These are phyloP conservation scores for Nepenthes gracilis DNA, from an alignment of 148 eudicot genomes.

Conservation along the genomic window DNA sequence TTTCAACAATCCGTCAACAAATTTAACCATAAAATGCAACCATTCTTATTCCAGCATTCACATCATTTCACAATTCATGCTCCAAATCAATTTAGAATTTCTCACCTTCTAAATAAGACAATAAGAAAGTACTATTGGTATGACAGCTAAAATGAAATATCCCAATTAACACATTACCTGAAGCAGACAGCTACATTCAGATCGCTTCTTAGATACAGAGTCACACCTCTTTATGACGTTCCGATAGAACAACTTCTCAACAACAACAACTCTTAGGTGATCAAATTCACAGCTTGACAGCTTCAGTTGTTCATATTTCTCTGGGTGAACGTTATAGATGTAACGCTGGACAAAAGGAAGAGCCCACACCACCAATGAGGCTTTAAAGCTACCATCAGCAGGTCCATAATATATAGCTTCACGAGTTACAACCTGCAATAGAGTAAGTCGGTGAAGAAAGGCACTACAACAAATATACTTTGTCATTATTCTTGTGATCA, in stretches of 20 bases:
- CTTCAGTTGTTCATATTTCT: conserved; percentile 55
- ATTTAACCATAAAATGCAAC: not conserved
- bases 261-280: conserved; percentile 44
- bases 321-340: conserved; percentile 45
- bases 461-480: not conserved
- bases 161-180: conserved; percentile 38
- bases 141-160: not conserved
- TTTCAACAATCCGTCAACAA: not conserved
- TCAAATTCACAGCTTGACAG: conserved; percentile 41
- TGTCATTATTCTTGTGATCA: not conserved
- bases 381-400: conserved; percentile 42
- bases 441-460: not conserved
- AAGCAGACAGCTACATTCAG: conserved; percentile 63
- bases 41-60: too few relatives aligned
- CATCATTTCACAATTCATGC: too few relatives aligned
- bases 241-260: conserved; percentile 59
- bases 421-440: conserved; percentile 64
- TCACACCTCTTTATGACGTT: conserved; percentile 52
- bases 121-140: not conserved
- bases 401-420: conserved; percentile 72
- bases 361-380: conserved; percentile 67
- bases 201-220: conserved; percentile 43
- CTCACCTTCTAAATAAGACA: not conserved
- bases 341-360: conserved; percentile 95
- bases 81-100: too few relatives aligned